Evolutionary conservation across 2,329 filamentous ascomycete genomes (phyloP).

Genomic region (Mycosphaerella sp.): DNA sequence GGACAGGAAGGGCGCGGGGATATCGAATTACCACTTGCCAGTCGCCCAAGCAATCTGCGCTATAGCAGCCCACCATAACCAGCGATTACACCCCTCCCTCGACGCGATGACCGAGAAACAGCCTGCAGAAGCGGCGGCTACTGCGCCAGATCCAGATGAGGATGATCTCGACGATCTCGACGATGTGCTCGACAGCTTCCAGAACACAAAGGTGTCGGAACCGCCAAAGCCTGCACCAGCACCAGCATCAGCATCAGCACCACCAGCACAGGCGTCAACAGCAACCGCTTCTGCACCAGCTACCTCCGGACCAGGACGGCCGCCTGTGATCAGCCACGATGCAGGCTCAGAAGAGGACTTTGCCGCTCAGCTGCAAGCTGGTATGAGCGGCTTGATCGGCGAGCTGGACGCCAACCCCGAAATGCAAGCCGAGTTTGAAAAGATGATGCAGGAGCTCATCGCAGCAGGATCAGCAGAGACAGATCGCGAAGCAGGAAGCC

Average conservation of each 20-base stretch:
- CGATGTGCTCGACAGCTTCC: slow-evolving; percentile 92
- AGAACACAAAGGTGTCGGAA: slow-evolving; percentile 51
- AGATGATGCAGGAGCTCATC: slow-evolving; percentile 44
- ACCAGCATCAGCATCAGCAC: slow-evolving; percentile 22
- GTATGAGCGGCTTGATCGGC: slow-evolving; percentile 78
- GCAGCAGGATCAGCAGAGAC: slow-evolving; percentile 43
- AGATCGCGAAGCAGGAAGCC: slow-evolving; percentile 29
- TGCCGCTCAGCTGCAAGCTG: slow-evolving; percentile 75
- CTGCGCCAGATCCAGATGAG: slow-evolving; percentile 75
- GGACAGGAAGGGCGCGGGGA: too few species aligned
- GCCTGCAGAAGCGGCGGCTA: slow-evolving; percentile 27
- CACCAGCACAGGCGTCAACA: slow-evolving; percentile 15
- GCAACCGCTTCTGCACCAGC: slow-evolving; percentile 28
- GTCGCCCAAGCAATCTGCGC: background rate
- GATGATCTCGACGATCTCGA: slow-evolving; percentile 90
- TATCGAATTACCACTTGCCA: too few species aligned
- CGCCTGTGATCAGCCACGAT: slow-evolving; percentile 28
- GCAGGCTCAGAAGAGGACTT: slow-evolving; percentile 61
- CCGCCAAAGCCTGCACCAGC: slow-evolving; percentile 21
- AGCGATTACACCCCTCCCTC: background rate
- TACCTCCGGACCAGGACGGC: slow-evolving; percentile 38
- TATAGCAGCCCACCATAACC: background rate
- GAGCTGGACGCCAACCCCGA: slow-evolving; percentile 58
- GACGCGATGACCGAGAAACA: slow-evolving; percentile 28
- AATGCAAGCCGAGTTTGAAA: slow-evolving; percentile 71